Evolutionary conservation across 1,284 basidiomycete species (phyloP).

Genomic region (Apiotrichum gamsii): DNA sequence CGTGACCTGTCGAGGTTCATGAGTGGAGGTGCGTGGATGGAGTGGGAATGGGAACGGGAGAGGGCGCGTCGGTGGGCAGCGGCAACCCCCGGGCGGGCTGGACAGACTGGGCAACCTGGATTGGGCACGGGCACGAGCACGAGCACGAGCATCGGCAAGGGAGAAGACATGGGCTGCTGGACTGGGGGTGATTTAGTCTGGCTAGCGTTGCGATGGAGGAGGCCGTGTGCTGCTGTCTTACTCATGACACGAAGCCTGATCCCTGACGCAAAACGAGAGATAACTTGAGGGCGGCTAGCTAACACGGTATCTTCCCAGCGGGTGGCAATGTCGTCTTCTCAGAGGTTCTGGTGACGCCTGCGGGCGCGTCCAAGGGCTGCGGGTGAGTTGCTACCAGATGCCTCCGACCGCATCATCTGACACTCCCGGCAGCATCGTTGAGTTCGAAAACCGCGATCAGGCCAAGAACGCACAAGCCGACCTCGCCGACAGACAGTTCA

Average conservation of each 20-base stretch:
- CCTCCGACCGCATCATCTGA: not conserved
- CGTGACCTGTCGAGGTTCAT: slow-evolving; percentile 96
- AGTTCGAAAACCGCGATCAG: slow-evolving; percentile 78
- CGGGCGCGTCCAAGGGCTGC: slow-evolving; percentile 95
- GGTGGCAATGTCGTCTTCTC: slow-evolving; percentile 91
- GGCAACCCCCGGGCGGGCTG: not conserved
- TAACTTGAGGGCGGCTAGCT: no score
- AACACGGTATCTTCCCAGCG: no score
- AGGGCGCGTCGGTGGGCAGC: no score
- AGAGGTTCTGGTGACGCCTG: slow-evolving; percentile 94
- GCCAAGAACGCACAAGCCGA: slow-evolving; percentile 77
- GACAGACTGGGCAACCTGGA: no score
- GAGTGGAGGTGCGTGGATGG: slow-evolving; percentile 89
- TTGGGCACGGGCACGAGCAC: slow-evolving; percentile 1
- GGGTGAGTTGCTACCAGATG: slow-evolving; percentile 70
- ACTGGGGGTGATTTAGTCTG: slow-evolving; percentile 3
- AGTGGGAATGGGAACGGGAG: not conserved
- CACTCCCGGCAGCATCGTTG: slow-evolving; percentile 71
- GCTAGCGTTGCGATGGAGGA: no score
- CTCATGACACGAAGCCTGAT: no score
- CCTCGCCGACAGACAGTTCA: slow-evolving; percentile 75
- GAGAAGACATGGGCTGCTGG: not conserved
- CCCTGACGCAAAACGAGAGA: no score
- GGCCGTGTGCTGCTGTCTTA: no score
- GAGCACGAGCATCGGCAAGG: not conserved